phyloP scores from a whole-genome alignment of 2,329 filamentous ascomycete species.

The Fusarium nelsonii region DNA sequence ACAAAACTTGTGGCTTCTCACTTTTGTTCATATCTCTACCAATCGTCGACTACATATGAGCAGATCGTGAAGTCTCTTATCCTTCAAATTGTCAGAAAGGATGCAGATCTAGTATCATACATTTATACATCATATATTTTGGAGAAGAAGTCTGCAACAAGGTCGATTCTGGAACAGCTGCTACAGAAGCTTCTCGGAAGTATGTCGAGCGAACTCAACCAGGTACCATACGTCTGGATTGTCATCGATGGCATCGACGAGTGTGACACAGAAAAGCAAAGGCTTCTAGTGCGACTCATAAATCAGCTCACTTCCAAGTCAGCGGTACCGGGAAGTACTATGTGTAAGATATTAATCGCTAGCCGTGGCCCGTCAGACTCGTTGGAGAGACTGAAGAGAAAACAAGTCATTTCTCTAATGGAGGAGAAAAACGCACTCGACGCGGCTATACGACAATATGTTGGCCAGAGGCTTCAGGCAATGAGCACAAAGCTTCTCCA shows the following conservation, averaged over 20 bases:
- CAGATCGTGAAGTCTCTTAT: slow-evolving; percentile 23
- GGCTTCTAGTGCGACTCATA: slow-evolving; percentile 3
- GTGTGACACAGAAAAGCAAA: slow-evolving; percentile 21
- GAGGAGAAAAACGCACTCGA: slow-evolving; percentile 21
- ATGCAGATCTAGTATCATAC: slow-evolving; percentile 21
- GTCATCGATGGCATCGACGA: slow-evolving; percentile 34
- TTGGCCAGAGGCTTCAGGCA: not conserved
- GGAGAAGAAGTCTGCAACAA: slow-evolving; percentile 18
- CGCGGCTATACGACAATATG: slow-evolving; percentile 11
- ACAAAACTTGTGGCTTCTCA: slow-evolving; percentile 1
- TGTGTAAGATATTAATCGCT: slow-evolving; percentile 27
- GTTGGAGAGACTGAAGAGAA: not conserved
- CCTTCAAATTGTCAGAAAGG: slow-evolving; percentile 13
- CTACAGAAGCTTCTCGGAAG: slow-evolving; percentile 8
- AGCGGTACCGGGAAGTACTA: not conserved
- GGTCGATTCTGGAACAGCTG: slow-evolving; percentile 2
- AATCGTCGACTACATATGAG: slow-evolving; percentile 14
- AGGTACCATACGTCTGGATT: slow-evolving; percentile 15
- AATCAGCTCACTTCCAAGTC: slow-evolving; percentile 14
- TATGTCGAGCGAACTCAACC: not conserved
- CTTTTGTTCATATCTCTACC: slow-evolving; percentile 27
- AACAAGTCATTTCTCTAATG: slow-evolving; percentile 3
- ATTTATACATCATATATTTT: slow-evolving; percentile 22
- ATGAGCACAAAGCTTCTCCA: slow-evolving; percentile 6
- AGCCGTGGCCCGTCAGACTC: not conserved